Evolutionary conservation across 306 rosid species (phyloP), one percentile per base, ranked within the genome.

Genomic region (Rubus idaeus): DNA sequence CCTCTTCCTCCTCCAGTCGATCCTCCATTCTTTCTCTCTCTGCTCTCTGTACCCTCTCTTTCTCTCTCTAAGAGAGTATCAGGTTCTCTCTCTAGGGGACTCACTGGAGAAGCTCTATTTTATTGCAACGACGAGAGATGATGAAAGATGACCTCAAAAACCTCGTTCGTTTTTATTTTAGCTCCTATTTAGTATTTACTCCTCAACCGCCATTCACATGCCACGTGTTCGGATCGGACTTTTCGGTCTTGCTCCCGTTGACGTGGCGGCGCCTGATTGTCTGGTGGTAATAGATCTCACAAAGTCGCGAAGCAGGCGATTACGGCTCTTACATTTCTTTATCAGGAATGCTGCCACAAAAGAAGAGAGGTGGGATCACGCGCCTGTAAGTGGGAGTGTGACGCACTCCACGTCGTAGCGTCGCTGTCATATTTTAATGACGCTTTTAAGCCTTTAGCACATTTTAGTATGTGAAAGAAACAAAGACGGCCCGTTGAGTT

Each of bases 21-120:
- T 89, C 94, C 92, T 95, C 97, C 99, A 92, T 91, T 75, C 23
- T 60, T 70, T 68, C 84, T 51, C 84, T 47, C 37, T 71, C 53
- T 63, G 75, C 76, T 13, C 44, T 11, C 37, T 2, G 66, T n/a
- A 55, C 3, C 77, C 57, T 53, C 60, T 62, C 71, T 12, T 84
- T 87, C 89, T 85, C 91, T 76, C 90, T 87, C 83, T 81, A 68
- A 68, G 46, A 84, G 20, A 70, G 76, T 49, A 60, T 45, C 62
- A 66, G 26, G 16, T 20, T 8, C 93, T 84, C 90, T 81, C 92
- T 83, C 86, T 72, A 23, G 73, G 50, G 82, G 62, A 80, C 79
- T 69, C 71, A 52, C 78, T 39, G 56, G 13, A 84, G 60, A 65
- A 91, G 83, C 83, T 74, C 86, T 73, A 2, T 78, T 87, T 75